phyloP scores from a whole-genome alignment of 129 eudicot species.

The sunflower (Helianthus annuus) region HanXRQr2.0-SUNRISE NC_035448.2:1790693-1791192 shows the following conservation, averaged over 20 bases:
- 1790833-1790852: slow-evolving; percentile 94
- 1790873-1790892: slow-evolving; percentile 63
- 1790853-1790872: slow-evolving; percentile 98
- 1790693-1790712: slow-evolving; percentile 97
- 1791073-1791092: neutral
- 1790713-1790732: slow-evolving; percentile 93
- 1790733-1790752: slow-evolving; percentile 98
- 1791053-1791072: neutral
- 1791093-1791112: slow-evolving; percentile 14
- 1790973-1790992: neutral
- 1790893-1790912: slow-evolving; percentile 24
- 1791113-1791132: neutral
- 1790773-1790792: neutral
- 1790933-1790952: neutral
- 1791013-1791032: slow-evolving; percentile 2
- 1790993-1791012: neutral
- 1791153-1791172: no score
- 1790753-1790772: neutral
- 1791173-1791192: no score
- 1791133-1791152: neutral
- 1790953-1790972: neutral
- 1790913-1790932: neutral
- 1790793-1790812: neutral
- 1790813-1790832: slow-evolving; percentile 53
- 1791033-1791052: neutral